phyloP scores from a whole-genome alignment of 805 yeast species.

The Blastobotrys mokoenaii region DNA sequence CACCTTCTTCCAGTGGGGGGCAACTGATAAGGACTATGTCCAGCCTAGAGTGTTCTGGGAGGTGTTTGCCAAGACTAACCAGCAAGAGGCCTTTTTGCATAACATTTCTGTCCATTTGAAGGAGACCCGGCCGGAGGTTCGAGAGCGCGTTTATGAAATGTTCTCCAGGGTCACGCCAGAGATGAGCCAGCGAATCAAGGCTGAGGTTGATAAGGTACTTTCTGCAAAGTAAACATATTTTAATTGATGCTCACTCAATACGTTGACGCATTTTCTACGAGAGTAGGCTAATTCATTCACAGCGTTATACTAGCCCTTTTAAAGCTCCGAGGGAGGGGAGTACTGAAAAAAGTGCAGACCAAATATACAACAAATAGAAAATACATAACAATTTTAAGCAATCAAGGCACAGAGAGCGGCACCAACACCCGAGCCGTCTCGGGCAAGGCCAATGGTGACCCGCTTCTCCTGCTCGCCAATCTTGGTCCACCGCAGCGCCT shows the following conservation, averaged over 20 bases:
- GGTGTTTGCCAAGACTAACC: constrained; percentile 73
- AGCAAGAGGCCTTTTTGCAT: constrained; percentile 74
- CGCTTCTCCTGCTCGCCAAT: constrained; percentile 71
- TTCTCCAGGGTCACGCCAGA: constrained; percentile 64
- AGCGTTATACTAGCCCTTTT: too few relatives aligned
- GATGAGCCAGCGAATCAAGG: constrained; percentile 59
- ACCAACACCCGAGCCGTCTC: constrained; percentile 96
- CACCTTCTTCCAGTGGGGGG: constrained; percentile 76
- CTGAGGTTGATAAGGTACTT: too few relatives aligned
- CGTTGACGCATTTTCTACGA: too few relatives aligned
- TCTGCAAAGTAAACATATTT: too few relatives aligned
- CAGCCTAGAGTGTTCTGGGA: constrained; percentile 80
- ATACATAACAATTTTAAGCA: too few relatives aligned
- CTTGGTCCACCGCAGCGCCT: constrained; percentile 48
- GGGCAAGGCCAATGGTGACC: constrained; percentile 70
- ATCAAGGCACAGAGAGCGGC: constrained; percentile 84
- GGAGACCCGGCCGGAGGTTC: constrained; percentile 65
- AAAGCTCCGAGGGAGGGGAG: too few relatives aligned
- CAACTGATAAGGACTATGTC: constrained; percentile 60
- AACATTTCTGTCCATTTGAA: constrained; percentile 67
- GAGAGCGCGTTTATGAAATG: constrained; percentile 69
- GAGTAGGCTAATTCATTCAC: too few relatives aligned
- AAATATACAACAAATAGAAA: too few relatives aligned
- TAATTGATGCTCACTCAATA: too few relatives aligned
- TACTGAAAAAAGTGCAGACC: too few relatives aligned